Conservation (phyloP, 306 rosid genomes). For the Ziziphus jujuba region DNA sequence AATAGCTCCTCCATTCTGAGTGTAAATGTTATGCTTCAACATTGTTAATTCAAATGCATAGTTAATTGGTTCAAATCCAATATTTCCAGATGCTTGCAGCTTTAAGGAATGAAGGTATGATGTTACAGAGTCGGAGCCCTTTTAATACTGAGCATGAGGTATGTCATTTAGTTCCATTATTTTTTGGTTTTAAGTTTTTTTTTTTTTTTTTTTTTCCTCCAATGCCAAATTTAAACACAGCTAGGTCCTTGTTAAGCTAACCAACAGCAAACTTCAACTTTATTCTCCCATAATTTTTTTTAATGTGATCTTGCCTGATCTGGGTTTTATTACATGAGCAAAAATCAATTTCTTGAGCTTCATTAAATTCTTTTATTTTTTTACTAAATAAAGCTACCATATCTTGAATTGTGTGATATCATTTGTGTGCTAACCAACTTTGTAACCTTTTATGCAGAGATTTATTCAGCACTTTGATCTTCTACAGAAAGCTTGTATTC, state of each 20-base stretch:
- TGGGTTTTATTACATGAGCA: no score
- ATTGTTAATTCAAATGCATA: slow-evolving; percentile 22
- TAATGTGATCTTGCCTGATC: no score
- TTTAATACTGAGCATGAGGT: slow-evolving; percentile 95
- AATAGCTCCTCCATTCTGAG: slow-evolving; percentile 12
- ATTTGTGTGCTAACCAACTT: neutral
- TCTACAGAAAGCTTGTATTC: slow-evolving; percentile 80
- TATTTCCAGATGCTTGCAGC: slow-evolving; percentile 87
- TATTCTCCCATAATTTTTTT: no score
- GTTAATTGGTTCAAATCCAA: slow-evolving; percentile 25
- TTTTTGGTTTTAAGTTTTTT: neutral
- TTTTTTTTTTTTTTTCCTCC: neutral
- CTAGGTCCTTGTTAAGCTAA: no score
- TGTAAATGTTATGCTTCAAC: slow-evolving; percentile 21
- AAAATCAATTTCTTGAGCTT: no score
- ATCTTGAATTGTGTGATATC: no score
- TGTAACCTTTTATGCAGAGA: slow-evolving; percentile 49
- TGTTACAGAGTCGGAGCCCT: slow-evolving; percentile 54
- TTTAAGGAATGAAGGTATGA: slow-evolving; percentile 63
- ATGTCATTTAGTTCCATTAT: slow-evolving; percentile 11
- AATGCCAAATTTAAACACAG: slow-evolving; percentile 2
- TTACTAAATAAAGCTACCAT: no score
- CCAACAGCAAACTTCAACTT: no score
- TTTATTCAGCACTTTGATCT: slow-evolving; percentile 95
- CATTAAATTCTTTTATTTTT: no score